These are phyloP conservation scores for Xylaria sp. DNA, from an alignment of 2,329 filamentous ascomycete genomes.

Conservation along the genomic window DNA sequence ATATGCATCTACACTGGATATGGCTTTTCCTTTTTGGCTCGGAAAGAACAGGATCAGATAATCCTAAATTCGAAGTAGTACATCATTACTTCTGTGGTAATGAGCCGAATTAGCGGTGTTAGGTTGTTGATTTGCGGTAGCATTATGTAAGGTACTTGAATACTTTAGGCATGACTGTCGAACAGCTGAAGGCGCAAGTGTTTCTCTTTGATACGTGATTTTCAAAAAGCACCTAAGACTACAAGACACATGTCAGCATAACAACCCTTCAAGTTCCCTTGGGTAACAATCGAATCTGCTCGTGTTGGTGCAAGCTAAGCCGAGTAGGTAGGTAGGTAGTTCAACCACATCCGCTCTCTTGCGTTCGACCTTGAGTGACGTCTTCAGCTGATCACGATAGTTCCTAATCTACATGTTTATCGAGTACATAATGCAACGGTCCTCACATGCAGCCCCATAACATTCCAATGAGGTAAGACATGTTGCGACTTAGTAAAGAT, in stretches of 20 bases:
- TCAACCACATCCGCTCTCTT: not conserved
- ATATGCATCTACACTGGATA: too few relatives aligned
- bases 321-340: not conserved
- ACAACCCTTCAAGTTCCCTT: not conserved
- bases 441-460: not conserved
- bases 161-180: not conserved
- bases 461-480: not conserved
- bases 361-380: not conserved
- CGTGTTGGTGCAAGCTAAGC: not conserved
- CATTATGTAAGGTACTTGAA: not conserved
- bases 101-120: not conserved
- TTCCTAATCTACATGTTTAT: not conserved
- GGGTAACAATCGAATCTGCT: not conserved
- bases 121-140: not conserved
- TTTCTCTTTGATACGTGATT: not conserved
- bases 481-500: not conserved
- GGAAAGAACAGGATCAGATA: not conserved
- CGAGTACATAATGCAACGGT: not conserved
- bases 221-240: not conserved
- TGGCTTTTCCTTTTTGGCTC: not conserved
- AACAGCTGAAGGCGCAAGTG: not conserved
- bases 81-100: not conserved
- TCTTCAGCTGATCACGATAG: slow-evolving; percentile 2
- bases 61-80: not conserved
- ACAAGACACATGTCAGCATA: not conserved